phyloP scores from a whole-genome alignment of 1,284 basidiomycete genomes.

The Naganishia liquefaciens region DNA sequence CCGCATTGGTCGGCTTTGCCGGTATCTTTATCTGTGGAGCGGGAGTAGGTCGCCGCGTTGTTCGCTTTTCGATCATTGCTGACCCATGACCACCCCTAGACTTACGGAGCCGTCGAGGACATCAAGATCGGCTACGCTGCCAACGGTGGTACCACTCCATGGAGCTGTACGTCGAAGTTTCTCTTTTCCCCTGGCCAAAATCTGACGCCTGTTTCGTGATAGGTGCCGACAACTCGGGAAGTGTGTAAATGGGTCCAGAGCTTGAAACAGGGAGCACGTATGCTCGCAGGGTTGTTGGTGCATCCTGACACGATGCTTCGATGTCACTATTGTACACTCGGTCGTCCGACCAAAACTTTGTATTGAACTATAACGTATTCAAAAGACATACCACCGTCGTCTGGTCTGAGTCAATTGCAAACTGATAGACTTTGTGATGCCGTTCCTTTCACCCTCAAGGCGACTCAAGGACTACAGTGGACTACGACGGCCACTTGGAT shows the following conservation, averaged over 20 bases:
- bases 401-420: neutral
- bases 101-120: conserved; percentile 42
- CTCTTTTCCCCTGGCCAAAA: neutral
- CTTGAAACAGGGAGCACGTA: neutral
- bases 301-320: neutral
- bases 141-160: conserved; percentile 38
- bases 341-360: neutral
- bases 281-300: neutral
- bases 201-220: neutral
- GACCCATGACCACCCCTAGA: conserved; percentile 27
- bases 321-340: neutral
- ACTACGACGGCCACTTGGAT: too few relatives aligned
- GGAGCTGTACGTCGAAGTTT: conserved; percentile 37
- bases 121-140: conserved; percentile 38
- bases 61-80: neutral
- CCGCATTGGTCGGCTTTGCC: conserved; percentile 41
- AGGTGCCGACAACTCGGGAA: conserved; percentile 40
- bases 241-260: neutral
- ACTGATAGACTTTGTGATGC: too few relatives aligned
- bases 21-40: conserved; percentile 41
- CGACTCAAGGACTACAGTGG: too few relatives aligned
- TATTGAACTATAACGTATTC: conserved; percentile 7
- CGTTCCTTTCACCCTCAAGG: too few relatives aligned
- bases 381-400: neutral
- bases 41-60: conserved; percentile 25